A percentile compares a stretch with the other conserved stretches of the same genome.
Conservation (phyloP, 31 red algal genomes). For the Odonthalia washingtoniensis region DNA sequence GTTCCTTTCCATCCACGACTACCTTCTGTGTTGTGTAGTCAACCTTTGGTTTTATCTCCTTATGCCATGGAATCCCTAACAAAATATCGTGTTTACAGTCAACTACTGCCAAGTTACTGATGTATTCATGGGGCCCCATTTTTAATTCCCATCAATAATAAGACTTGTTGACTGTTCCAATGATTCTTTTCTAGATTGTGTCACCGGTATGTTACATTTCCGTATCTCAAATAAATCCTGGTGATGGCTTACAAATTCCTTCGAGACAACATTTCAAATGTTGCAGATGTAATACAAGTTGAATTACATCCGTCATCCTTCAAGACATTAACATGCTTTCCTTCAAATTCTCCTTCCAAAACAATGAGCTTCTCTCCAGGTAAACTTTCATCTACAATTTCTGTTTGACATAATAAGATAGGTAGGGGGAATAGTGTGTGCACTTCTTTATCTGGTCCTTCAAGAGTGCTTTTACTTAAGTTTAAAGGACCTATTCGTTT, state of each 20-base stretch:
- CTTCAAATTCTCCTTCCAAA: not conserved
- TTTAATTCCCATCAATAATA: not conserved
- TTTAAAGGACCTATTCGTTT: constrained; percentile 11
- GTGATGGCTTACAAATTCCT: not conserved
- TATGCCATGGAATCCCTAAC: constrained; percentile 17
- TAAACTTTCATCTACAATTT: not conserved
- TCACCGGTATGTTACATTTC: not conserved
- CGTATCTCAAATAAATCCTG: not conserved
- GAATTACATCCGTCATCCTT: constrained; percentile 14
- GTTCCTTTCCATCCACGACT: not conserved
- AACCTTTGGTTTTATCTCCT: not conserved
- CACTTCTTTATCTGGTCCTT: no score
- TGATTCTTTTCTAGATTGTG: not conserved
- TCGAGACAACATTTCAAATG: constrained; percentile 8
- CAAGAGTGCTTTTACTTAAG: not conserved
- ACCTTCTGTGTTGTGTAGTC: not conserved
- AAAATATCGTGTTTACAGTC: not conserved
- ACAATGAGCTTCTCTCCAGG: not conserved
- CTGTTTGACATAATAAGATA: not conserved
- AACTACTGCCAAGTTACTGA: not conserved
- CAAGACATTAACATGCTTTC: not conserved
- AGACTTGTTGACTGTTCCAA: not conserved
- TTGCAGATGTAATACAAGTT: no score
- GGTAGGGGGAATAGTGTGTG: no score
- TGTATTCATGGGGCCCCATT: not conserved